Conservation (phyloP, 1,139 yeast species). For the Taiozyma sp. region DNA sequence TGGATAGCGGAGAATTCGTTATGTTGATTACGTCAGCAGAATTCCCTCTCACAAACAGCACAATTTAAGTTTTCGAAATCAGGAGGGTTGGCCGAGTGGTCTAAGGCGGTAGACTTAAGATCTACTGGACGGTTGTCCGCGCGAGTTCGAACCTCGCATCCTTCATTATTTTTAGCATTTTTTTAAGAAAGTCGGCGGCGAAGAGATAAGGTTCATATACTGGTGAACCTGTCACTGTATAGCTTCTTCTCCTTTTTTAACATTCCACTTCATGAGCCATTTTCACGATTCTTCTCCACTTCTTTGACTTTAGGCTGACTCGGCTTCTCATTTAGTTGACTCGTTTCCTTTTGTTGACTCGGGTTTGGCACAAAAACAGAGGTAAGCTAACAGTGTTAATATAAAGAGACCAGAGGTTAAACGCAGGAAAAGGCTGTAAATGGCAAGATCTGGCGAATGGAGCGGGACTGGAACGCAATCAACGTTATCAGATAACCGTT, state of each 20-base stretch:
- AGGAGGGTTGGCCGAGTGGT: slow-evolving; percentile 22
- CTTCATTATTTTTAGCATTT: slow-evolving; percentile 42
- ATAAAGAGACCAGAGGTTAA: neutral
- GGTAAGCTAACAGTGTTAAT: neutral
- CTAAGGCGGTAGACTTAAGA: slow-evolving; percentile 22
- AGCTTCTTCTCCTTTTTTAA: neutral
- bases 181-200: too few relatives aligned
- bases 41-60: neutral
- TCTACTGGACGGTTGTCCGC: slow-evolving; percentile 42
- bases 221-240: too few relatives aligned
- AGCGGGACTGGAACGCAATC: neutral
- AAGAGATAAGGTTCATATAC: too few relatives aligned
- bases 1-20: too few relatives aligned
- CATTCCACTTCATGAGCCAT: too few relatives aligned
- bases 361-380: neutral
- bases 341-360: neutral
- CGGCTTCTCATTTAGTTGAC: neutral
- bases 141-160: slow-evolving; percentile 79
- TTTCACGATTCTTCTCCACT: too few relatives aligned
- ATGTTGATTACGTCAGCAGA: too few relatives aligned
- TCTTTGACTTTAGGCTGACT: too few relatives aligned
- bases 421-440: neutral
- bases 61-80: neutral
- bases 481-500: neutral
- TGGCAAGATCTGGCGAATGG: neutral